Percentiles rank a stretch among this genome's conserved stretches.
These are phyloP conservation scores for Lumnitzera racemosa DNA, from an alignment of 345 rosid genomes.

Conservation along the genomic window DNA sequence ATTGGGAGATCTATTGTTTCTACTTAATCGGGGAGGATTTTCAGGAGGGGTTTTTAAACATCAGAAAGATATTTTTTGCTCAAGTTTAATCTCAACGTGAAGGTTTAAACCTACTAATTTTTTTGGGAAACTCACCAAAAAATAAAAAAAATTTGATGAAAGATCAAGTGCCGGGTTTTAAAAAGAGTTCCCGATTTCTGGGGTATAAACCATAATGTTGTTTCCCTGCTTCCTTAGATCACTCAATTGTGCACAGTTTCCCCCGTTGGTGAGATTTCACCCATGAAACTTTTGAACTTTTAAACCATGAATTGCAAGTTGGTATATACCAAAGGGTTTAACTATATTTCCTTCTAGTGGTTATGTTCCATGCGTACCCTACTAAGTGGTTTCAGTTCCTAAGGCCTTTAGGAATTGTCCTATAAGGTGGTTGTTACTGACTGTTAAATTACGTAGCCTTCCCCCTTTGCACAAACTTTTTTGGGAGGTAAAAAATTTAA, in stretches of 20 bases:
- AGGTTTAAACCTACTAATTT: slow-evolving; percentile 16
- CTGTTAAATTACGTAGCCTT: background rate
- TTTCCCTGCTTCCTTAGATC: slow-evolving; percentile 12
- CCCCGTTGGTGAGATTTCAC: slow-evolving; percentile 12
- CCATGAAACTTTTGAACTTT: slow-evolving; percentile 12
- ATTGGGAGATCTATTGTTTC: slow-evolving; percentile 11
- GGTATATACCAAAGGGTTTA: background rate
- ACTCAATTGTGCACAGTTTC: slow-evolving; percentile 5
- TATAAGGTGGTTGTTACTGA: slow-evolving; percentile 7
- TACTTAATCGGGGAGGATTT: slow-evolving; percentile 3
- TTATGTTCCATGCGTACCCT: slow-evolving; percentile 18
- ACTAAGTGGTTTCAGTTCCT: slow-evolving; percentile 20
- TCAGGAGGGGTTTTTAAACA: slow-evolving; percentile 14
- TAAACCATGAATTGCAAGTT: slow-evolving; percentile 12
- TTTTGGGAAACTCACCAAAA: slow-evolving; percentile 21
- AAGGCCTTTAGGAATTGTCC: slow-evolving; percentile 20
- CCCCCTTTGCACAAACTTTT: background rate
- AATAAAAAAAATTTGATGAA: slow-evolving; percentile 22
- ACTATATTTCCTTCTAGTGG: slow-evolving; percentile 12
- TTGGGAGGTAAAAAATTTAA: background rate
- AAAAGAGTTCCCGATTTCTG: slow-evolving; percentile 13
- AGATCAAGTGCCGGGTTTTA: slow-evolving; percentile 18
- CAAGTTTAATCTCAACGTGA: background rate
- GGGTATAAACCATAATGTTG: slow-evolving; percentile 18
- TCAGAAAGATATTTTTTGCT: slow-evolving; percentile 17